These are phyloP conservation scores for Tuber umbilicatum DNA, from an alignment of 495 filamentous ascomycete genomes.

Conservation along the genomic window DNA sequence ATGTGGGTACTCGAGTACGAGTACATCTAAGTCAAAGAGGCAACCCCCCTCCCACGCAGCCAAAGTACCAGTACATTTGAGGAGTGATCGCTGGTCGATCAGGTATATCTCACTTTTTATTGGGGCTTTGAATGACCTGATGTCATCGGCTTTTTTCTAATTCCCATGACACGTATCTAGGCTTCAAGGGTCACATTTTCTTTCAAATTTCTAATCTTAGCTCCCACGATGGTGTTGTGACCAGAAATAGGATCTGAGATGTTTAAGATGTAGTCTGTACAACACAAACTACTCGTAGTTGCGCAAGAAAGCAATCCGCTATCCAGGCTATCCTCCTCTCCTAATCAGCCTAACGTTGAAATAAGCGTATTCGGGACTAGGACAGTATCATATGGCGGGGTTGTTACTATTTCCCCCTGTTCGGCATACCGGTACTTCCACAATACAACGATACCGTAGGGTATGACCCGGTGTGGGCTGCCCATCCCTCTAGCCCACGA, in stretches of 20 bases:
- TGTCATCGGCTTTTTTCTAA: background rate
- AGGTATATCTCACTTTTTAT: background rate
- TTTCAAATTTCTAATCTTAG: background rate
- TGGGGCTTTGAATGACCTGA: background rate
- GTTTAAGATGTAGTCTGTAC: background rate
- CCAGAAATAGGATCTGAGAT: background rate
- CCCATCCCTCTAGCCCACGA: background rate
- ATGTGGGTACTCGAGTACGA: background rate
- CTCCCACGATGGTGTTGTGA: background rate
- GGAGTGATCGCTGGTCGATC: background rate
- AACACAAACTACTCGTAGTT: background rate
- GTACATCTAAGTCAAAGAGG: background rate
- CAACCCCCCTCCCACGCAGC: background rate
- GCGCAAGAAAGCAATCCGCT: background rate
- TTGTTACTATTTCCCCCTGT: background rate
- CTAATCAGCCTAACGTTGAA: background rate
- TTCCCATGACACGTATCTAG: background rate
- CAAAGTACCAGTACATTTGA: background rate
- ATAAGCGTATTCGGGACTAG: background rate
- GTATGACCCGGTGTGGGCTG: background rate
- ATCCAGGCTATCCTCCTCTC: background rate
- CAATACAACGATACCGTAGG: background rate
- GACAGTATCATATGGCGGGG: background rate
- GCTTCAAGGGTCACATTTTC: background rate
- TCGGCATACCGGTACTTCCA: background rate